Percentiles rank a stretch among this genome's conserved stretches.
phyloP scores from a whole-genome alignment of 73 alveolate genomes.

The Tetrahymena elliotti region DNA sequence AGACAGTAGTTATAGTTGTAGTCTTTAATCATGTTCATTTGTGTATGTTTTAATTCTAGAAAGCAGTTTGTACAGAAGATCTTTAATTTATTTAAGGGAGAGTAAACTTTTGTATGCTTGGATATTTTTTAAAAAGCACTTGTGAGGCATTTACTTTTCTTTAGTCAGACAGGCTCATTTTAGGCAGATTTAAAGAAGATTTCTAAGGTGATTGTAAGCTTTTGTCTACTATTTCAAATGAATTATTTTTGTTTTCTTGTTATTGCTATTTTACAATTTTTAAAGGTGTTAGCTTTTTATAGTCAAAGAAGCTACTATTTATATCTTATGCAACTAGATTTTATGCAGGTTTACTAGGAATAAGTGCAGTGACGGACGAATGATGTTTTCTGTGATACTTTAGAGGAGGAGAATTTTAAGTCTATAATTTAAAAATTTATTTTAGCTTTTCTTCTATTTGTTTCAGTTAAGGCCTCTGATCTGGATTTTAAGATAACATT shows the following conservation, averaged over 20 bases:
- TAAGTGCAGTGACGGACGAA: background rate
- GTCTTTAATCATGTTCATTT: background rate
- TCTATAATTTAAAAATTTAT: background rate
- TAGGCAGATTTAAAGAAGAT: background rate
- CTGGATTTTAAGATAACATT: background rate
- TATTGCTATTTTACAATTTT: background rate
- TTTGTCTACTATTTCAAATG: background rate
- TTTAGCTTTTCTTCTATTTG: background rate
- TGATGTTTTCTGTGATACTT: background rate
- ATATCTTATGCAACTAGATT: background rate
- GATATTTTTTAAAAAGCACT: background rate
- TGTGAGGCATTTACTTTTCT: background rate
- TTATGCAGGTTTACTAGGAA: background rate
- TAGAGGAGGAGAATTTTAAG: background rate
- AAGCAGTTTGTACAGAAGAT: background rate
- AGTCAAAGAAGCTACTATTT: background rate
- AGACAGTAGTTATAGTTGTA: too few species aligned
- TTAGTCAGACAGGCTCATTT: background rate
- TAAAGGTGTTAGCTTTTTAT: background rate
- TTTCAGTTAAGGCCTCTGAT: background rate
- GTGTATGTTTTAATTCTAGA: background rate
- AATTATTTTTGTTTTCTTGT: background rate
- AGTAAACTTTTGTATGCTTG: background rate
- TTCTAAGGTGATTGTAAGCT: background rate
- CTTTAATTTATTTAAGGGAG: background rate